Base-by-base conservation (phyloP, 1,284 basidiomycete species). In the Trichosporon coremiiforme region DNA sequence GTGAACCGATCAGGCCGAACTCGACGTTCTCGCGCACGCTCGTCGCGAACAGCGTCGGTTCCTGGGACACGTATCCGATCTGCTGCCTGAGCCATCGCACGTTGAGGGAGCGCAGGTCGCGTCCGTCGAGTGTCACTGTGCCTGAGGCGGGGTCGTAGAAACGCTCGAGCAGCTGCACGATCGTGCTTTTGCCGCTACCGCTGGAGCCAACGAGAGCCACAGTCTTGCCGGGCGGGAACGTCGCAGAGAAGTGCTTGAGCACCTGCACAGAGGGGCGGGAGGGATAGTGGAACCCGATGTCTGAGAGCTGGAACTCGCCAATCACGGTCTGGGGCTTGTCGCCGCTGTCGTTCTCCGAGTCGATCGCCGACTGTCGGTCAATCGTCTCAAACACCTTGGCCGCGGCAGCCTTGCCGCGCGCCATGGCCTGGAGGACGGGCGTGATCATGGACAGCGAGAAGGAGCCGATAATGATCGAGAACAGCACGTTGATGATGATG, bases 301-400 rank as follows among this genome's bases (percentile, higher is more conserved):
- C 82, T 4, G 15, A 6, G 29, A 60, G 57, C 75, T 92, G 88
- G 68, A 98, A 84, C 1, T 84, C 84, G 41, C 96, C 95, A 0
- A 86, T 74, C 68, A 95, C 90, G 4, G 83, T 84, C 25, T 89
- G 88, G 0, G 89, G 94, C 77, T 90, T 90, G 53, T 89, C 82
- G 8, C 96, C 96, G 0, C 80, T 85, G 0, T 88, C 85, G 71
- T 88, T 85, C 0, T 90, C 86, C 4, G 93, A 94, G 82, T 98
- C 94, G 77, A 98, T 98, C 2, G 85, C 79, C 8, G 65, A 94
- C 89, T 68, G 91, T 85, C 68, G 90, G 80, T 97, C 93, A 77
- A 99, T 98, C 2, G 95, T 96, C 50, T 89, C 87, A 80, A 88
- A 98, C 2, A 99, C 86, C 83, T 98, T 98, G 41, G 92, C 93